Percentiles rank a stretch among this genome's conserved stretches.
Evolutionary conservation across 2,329 filamentous ascomycete genomes (phyloP).

Genomic region (Pyrenochaeta sp.): DNA sequence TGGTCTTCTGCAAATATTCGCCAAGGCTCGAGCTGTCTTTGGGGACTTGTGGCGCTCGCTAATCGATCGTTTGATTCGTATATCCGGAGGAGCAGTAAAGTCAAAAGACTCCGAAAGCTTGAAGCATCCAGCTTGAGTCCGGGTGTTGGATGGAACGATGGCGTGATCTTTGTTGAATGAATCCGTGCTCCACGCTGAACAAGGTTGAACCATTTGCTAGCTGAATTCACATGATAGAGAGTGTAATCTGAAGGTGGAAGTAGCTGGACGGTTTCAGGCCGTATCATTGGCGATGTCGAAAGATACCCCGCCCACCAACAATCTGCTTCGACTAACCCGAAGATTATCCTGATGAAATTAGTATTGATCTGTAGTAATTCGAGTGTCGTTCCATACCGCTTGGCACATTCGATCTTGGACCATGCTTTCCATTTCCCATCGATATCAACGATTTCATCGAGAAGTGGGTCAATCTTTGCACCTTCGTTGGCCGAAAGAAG

Average conservation of each 20-base stretch:
- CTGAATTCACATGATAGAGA: slow-evolving; percentile 53
- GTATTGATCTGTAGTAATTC: neutral
- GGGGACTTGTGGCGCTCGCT: slow-evolving; percentile 29
- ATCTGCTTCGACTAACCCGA: slow-evolving; percentile 55
- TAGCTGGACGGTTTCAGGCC: slow-evolving; percentile 56
- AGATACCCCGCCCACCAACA: slow-evolving; percentile 59
- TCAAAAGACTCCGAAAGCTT: slow-evolving; percentile 41
- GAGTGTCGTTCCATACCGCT: slow-evolving; percentile 41
- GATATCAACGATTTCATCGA: slow-evolving; percentile 54
- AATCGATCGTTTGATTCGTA: slow-evolving; percentile 46
- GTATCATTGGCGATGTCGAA: slow-evolving; percentile 55
- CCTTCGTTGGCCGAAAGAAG: slow-evolving; percentile 58
- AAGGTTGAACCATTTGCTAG: slow-evolving; percentile 41
- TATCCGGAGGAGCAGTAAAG: slow-evolving; percentile 41
- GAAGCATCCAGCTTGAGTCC: slow-evolving; percentile 40
- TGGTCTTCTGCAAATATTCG: slow-evolving; percentile 57
- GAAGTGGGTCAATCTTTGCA: slow-evolving; percentile 45
- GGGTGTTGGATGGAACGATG: slow-evolving; percentile 41
- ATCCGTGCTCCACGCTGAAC: slow-evolving; percentile 38
- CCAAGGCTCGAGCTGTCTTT: slow-evolving; percentile 46
- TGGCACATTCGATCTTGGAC: slow-evolving; percentile 60
- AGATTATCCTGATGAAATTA: slow-evolving; percentile 49
- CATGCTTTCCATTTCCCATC: slow-evolving; percentile 61
- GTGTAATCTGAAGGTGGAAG: slow-evolving; percentile 55
- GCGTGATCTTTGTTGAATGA: slow-evolving; percentile 42